Base-by-base conservation (phyloP, 495 filamentous ascomycete genomes). In the Usnea hakonensis region DNA sequence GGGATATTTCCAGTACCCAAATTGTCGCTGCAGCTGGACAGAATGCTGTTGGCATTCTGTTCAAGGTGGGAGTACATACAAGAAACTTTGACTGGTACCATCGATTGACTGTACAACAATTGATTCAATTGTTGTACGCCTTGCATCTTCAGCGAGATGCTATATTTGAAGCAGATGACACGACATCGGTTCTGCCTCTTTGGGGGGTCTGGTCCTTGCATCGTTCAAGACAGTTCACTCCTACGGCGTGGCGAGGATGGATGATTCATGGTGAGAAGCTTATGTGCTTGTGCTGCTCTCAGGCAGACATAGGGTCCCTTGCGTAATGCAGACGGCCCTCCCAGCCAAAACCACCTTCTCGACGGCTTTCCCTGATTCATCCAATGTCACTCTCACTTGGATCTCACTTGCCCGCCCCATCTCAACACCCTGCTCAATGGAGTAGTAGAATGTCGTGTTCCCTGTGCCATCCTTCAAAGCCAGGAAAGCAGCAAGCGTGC, bases 341-440 rank as follows among this genome's bases (percentile, higher is more conserved):
- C 84, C 84, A 9, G 76, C 77, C 46, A 87, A 66, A 60, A 71
- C 71, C 19, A 87, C 66, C 41, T 75, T 74, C 60, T 75, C 71
- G 13, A 86, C 61, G 53, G 16, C 62, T 58, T 68, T 68, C 57
- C 64, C 66, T 55, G 37, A 64, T 63, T 68, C 70, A 68, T 59
- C 64, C 73, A 71, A 53, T 13, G 44, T 64, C 36, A 78, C 74
- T 32, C 73, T 74, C 54, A 78, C 72, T 32, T 69, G 66, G 57
- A 84, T 81, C 13, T 78, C 74, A 70, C 87, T 89, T 67, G 68
- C 69, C 63, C 86, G 73, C 13, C 86, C 86, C 82, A 90, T 90
- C 73, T 90, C 86, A 3, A 87, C 80, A 1, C 88, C 88, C 71
- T 90, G 88, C 64, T 78, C 79, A 55, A 91, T 75, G 26, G 64